These are phyloP conservation scores for Camelina hispida DNA, from an alignment of 345 rosid species.

Conservation along the genomic window DNA sequence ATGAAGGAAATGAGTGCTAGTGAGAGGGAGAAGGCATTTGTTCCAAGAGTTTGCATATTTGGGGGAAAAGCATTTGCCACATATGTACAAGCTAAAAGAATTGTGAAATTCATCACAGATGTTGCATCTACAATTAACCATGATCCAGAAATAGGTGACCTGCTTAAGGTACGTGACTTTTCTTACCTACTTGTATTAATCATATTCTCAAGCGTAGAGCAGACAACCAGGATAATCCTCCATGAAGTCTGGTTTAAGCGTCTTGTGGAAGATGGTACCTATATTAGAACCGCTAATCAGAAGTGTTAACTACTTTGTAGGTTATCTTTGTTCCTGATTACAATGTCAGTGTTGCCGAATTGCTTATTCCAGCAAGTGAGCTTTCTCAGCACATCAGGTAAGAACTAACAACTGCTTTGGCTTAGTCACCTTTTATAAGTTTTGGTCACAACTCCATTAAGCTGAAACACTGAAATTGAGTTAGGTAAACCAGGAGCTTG, in stretches of 20 bases:
- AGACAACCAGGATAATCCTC: background rate
- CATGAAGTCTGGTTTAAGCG: background rate
- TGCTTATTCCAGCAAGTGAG: slow-evolving; percentile 88
- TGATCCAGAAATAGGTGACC: slow-evolving; percentile 78
- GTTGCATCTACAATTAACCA: slow-evolving; percentile 69
- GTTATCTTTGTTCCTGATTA: slow-evolving; percentile 81
- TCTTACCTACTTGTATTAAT: background rate
- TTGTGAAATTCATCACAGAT: slow-evolving; percentile 75
- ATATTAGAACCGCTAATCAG: slow-evolving; percentile 1
- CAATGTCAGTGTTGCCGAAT: slow-evolving; percentile 84
- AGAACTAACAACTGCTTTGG: slow-evolving; percentile 9
- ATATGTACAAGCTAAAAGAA: slow-evolving; percentile 82
- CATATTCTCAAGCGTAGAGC: slow-evolving; percentile 3
- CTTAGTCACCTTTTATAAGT: slow-evolving; percentile 3
- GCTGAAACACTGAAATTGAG: too few relatives aligned
- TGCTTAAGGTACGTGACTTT: slow-evolving; percentile 60
- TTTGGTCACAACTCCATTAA: too few relatives aligned
- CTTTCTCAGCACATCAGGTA: slow-evolving; percentile 89
- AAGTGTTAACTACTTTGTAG: slow-evolving; percentile 40
- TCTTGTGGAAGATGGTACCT: background rate
- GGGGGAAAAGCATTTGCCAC: slow-evolving; percentile 89
- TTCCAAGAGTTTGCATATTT: slow-evolving; percentile 76
- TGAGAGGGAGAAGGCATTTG: slow-evolving; percentile 58
- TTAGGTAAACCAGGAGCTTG: too few relatives aligned
- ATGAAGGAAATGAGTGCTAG: slow-evolving; percentile 74